phyloP scores from a whole-genome alignment of 345 rosid genomes.

The Acer saccharum region DNA sequence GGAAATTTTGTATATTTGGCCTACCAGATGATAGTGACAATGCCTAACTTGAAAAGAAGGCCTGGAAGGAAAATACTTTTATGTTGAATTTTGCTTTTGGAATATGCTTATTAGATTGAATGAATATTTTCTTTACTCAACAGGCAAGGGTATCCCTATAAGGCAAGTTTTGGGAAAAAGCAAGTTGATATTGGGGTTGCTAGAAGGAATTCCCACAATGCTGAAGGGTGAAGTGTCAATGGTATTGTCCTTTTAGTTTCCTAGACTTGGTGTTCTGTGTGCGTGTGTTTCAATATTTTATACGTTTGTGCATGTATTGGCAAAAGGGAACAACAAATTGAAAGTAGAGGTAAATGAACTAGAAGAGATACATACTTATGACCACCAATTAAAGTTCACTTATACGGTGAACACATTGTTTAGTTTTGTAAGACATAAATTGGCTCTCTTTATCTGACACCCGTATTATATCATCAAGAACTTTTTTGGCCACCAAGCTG shows the following conservation, averaged over 20 bases:
- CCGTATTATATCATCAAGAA: neutral
- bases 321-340: neutral
- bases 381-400: neutral
- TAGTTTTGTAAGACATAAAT: neutral
- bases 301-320: neutral
- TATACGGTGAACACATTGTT: neutral
- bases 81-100: neutral
- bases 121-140: conserved; percentile 14
- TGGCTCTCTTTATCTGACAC: neutral
- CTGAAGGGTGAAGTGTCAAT: conserved; percentile 92
- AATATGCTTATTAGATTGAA: conserved; percentile 16
- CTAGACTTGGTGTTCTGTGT: neutral
- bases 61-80: neutral
- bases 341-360: neutral
- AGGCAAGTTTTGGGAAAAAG: conserved; percentile 89
- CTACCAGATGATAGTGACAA: conserved; percentile 12
- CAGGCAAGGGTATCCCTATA: conserved; percentile 78
- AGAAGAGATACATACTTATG: neutral
- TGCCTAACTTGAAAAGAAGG: conserved; percentile 6
- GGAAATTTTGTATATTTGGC: conserved; percentile 1
- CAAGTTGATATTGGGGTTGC: conserved; percentile 81
- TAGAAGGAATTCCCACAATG: conserved; percentile 94
- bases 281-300: neutral
- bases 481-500: neutral
- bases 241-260: conserved; percentile 46